Base-by-base conservation (phyloP, 1,284 basidiomycete genomes). In the Austropuccinia psidii region DNA sequence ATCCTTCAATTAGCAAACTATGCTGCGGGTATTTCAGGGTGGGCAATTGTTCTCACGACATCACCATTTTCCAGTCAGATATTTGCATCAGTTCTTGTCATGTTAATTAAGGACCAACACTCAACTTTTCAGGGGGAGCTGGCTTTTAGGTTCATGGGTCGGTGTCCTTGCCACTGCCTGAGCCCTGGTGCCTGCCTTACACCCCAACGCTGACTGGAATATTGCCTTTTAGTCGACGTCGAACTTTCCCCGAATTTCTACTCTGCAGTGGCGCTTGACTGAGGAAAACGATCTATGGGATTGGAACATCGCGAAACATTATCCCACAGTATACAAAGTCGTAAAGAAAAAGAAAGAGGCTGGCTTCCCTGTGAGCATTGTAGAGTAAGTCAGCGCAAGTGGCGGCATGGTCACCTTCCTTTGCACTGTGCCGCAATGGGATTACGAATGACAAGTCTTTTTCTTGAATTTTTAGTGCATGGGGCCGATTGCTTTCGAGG, bases 291-390 rank as follows among this genome's bases (percentile, higher is more conserved):
- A 47, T 11, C 47, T 73, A 17, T 64, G 49, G 61, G 70, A 73
- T 65, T 73, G 70, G 70, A 55, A 73, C 29, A 47, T 64, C 21
- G 61, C 39, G 21, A 73, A 65, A n/a, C 35, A 55, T 49, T 73
- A 73, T 41, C 50, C 24, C 24, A 35, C 33, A 41, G 19, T 65
- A 17, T 52, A 52, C 33, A 19, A 47, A 21, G 37, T 35, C 7
- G 70, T 73, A 15, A 35, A 65, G 31, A 17, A 73, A 35, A 73
- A 73, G 47, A 62, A 57, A 31, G 33, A 73, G 11, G 70, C 70
- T 45, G 49, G 52, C 24, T 73, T 73, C 33, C 70, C 60, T 4
- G 33, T 47, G 17, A 73, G 70, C 37, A 54, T 73, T 19, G 61
- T 65, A 17, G 70, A 73, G 69, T 72, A 24, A 62, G 69, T 60